A percentile compares a stretch with the other conserved stretches of the same genome.
Evolutionary conservation across 495 filamentous ascomycete species (phyloP).

Genomic region (Trypethelium eluteriae): DNA sequence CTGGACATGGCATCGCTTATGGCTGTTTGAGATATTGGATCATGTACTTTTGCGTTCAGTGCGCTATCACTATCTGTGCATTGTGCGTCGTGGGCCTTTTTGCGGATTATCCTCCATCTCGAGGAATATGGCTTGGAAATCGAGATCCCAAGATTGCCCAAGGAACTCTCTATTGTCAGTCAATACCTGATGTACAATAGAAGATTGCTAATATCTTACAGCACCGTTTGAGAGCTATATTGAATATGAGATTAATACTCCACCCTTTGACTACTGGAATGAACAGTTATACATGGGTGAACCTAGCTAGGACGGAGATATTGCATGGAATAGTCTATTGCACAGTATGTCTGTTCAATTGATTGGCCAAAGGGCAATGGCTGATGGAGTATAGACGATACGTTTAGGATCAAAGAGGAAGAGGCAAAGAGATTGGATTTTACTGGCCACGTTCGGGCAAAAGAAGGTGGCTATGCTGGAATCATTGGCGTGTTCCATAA

Average conservation of each 20-base stretch:
- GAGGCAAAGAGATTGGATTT: neutral
- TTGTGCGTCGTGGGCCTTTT: neutral
- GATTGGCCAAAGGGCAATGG: neutral
- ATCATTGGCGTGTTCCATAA: constrained; percentile 14
- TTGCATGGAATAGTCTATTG: neutral
- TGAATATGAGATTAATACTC: neutral
- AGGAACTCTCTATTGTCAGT: neutral
- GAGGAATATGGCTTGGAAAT: neutral
- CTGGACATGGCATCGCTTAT: neutral
- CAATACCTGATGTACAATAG: neutral
- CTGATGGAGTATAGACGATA: neutral
- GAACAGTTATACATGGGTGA: neutral
- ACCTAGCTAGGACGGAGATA: neutral
- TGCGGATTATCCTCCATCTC: neutral
- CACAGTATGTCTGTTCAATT: neutral
- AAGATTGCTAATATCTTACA: neutral
- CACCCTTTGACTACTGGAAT: neutral
- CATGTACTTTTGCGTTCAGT: neutral
- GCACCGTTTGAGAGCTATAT: neutral
- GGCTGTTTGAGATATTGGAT: neutral
- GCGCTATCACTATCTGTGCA: neutral
- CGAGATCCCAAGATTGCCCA: neutral
- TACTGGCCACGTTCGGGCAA: neutral
- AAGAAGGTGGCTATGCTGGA: neutral
- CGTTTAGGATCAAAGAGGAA: neutral